These are phyloP conservation scores for Tetrahymena thermophila DNA, from an alignment of 73 alveolate genomes.

Conservation along the genomic window DNA sequence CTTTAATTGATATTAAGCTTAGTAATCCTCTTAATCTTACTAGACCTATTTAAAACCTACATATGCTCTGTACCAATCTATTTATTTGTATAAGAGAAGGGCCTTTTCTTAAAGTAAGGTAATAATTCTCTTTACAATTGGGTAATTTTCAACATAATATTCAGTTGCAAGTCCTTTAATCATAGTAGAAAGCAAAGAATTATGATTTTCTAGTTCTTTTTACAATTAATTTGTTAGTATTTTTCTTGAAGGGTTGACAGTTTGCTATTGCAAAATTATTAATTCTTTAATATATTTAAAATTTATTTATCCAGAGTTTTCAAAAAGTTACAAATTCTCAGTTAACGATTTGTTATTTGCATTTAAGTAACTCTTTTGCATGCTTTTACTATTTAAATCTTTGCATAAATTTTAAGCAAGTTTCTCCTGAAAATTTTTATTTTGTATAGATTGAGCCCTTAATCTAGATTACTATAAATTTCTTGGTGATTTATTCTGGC, in stretches of 20 bases:
- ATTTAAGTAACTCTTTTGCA: too few species aligned
- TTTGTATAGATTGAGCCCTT: too few species aligned
- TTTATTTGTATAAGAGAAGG: neutral
- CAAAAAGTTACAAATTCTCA: too few species aligned
- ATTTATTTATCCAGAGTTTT: neutral
- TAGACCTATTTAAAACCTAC: neutral
- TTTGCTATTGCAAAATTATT: too few species aligned
- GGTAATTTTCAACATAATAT: neutral
- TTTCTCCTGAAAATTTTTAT: too few species aligned
- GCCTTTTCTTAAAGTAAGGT: neutral
- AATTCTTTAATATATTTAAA: too few species aligned
- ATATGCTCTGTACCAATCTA: neutral
- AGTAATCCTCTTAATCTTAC: neutral
- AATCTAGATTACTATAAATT: too few species aligned
- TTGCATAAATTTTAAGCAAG: too few species aligned
- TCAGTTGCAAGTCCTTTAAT: neutral
- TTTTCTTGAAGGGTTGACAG: too few species aligned
- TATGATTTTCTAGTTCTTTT: too few species aligned
- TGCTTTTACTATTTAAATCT: neutral
- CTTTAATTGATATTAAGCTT: neutral
- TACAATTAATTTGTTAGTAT: neutral
- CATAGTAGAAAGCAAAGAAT: neutral
- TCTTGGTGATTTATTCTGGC: too few species aligned
- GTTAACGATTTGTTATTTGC: neutral
- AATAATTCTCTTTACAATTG: too few species aligned